These are phyloP conservation scores for Kalmusia sp. DNA, from an alignment of 2,329 filamentous ascomycete species.

Conservation along the genomic window DNA sequence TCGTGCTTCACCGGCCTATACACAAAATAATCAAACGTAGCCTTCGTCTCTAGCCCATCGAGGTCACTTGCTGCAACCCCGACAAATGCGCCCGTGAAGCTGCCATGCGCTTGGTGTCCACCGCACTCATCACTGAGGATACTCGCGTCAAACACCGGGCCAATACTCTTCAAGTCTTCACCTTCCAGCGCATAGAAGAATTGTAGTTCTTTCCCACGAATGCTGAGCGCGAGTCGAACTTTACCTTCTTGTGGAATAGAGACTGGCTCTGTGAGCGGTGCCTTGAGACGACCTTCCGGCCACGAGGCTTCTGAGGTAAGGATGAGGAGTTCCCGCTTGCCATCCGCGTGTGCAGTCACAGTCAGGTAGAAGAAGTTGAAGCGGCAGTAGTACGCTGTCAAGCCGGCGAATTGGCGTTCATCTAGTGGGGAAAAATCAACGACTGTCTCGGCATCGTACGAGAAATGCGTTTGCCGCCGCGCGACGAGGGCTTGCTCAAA, in stretches of 20 bases:
- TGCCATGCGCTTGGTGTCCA: constrained; percentile 66
- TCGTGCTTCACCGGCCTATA: constrained; percentile 39
- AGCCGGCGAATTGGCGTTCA: constrained; percentile 67
- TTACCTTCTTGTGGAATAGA: constrained; percentile 63
- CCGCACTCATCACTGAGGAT: constrained; percentile 70
- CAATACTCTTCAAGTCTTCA: constrained; percentile 55
- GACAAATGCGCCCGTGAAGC: constrained; percentile 65
- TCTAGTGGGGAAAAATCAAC: constrained; percentile 63
- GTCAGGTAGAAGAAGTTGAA: constrained; percentile 71
- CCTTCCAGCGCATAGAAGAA: constrained; percentile 64
- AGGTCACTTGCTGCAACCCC: constrained; percentile 43
- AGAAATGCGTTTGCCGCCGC: constrained; percentile 65
- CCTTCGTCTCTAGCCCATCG: constrained; percentile 35
- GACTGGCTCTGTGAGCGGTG: constrained; percentile 53
- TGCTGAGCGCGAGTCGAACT: constrained; percentile 59
- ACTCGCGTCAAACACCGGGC: constrained; percentile 64
- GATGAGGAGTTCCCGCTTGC: constrained; percentile 65
- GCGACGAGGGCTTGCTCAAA: constrained; percentile 62
- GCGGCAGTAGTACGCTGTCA: constrained; percentile 68
- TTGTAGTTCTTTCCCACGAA: constrained; percentile 61
- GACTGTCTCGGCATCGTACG: constrained; percentile 65
- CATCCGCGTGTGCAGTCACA: constrained; percentile 63
- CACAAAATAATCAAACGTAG: constrained; percentile 41
- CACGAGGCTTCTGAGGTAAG: constrained; percentile 64
- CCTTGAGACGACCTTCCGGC: constrained; percentile 58